Evolutionary conservation across 108 stramenopile genomes (phyloP), one percentile per base, ranked within the genome.

Genomic region (Licmophora abbreviata): DNA sequence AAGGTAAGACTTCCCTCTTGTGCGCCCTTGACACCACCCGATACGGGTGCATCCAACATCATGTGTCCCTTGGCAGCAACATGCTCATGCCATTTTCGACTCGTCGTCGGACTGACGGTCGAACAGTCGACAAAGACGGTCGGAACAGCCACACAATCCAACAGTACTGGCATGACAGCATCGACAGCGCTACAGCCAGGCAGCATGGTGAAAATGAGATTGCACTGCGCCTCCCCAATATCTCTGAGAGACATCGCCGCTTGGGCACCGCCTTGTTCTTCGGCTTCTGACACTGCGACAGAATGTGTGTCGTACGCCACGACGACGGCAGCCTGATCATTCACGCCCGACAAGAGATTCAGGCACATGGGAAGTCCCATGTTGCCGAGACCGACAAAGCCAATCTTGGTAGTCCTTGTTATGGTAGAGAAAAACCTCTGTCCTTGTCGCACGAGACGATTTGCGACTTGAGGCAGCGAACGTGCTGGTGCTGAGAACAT

Each of bases 331-430:
- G 31, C 2, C 20, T 46, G 29, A 8, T 36, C 42, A 11, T 58
- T 30, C 9, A 22, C 26, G 20, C 35, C 34, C 25, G 50, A 64
- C 25, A 68, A 52, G 12, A 92, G 57, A 65, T 92, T 96, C 15
- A 52, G 35, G 6, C 77, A 80, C 95, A 96, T 96, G 35, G 63
- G 75, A 18, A 66, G 63, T 1, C 95, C 94, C 95, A 96, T 96
- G 53, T 94, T 92, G 2, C 95, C 95, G 25, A 96, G 69, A 28
- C 95, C 95, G 26, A 96, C 58, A 53, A 96, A 91, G 10, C 86
- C 92, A 22, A 95, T 58, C 24, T 69, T 63, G 27, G 33, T 24
- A 28, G 30, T 9, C 49, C 5, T 10, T 17, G 53, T 4, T 30
- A 36, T 4, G 24, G 58, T 50, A 15, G 58, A 59, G 2, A 48